Evolutionary conservation across 2,329 filamentous ascomycete species (phyloP).

Genomic region (Aspergillus pseudotamarii): DNA sequence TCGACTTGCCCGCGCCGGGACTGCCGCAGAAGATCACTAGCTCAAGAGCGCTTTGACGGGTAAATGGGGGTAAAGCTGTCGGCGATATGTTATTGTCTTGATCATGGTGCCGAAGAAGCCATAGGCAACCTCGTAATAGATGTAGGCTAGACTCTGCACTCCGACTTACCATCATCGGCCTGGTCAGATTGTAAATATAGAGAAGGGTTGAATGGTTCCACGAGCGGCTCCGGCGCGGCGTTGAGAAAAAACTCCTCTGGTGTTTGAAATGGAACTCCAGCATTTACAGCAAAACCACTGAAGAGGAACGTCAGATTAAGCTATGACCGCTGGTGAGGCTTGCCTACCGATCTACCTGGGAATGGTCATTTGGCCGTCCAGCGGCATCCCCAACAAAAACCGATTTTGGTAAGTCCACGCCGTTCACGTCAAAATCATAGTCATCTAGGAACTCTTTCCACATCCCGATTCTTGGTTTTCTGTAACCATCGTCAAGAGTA

Average conservation of each 20-base stretch:
- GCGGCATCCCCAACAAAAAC: conserved; percentile 90
- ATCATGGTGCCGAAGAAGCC: neutral
- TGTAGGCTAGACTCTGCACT: neutral
- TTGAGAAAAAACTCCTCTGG: conserved; percentile 90
- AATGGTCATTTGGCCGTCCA: conserved; percentile 59
- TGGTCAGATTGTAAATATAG: conserved; percentile 50
- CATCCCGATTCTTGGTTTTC: conserved; percentile 89
- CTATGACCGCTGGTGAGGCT: neutral
- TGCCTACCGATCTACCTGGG: conserved; percentile 59
- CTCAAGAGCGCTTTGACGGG: conserved; percentile 68
- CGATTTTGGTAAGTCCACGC: conserved; percentile 70
- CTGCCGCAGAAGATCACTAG: conserved; percentile 85
- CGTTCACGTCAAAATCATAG: conserved; percentile 57
- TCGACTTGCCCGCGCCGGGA: conserved; percentile 88
- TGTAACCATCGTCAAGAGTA: conserved; percentile 76
- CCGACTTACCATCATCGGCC: conserved; percentile 34
- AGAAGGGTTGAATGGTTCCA: conserved; percentile 70
- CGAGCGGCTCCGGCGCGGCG: conserved; percentile 66
- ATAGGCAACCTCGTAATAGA: neutral
- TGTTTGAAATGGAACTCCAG: conserved; percentile 77
- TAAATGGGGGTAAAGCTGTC: conserved; percentile 40
- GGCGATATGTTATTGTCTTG: conserved; percentile 3
- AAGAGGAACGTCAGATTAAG: neutral
- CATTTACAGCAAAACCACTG: conserved; percentile 82
- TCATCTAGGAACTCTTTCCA: conserved; percentile 72